Evolutionary conservation across 2,329 filamentous ascomycete species (phyloP).

Genomic region (Myriosclerotinia curreyana): DNA sequence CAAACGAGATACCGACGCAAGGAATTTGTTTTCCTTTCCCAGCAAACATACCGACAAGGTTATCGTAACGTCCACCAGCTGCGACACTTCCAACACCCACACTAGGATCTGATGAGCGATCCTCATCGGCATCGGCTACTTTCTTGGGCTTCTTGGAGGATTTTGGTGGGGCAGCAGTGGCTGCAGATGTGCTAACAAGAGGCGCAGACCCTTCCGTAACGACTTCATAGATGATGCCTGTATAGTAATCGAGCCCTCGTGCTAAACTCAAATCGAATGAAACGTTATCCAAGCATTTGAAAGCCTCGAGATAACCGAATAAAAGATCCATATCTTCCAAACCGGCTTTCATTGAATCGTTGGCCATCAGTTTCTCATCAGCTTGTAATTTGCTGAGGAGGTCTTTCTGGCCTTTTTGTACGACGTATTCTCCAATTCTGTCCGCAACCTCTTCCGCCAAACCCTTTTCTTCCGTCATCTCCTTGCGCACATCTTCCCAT

Average conservation of each 20-base stretch:
- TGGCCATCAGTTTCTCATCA: constrained; percentile 66
- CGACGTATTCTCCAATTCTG: constrained; percentile 82
- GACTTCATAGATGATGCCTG: constrained; percentile 73
- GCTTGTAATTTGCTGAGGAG: constrained; percentile 67
- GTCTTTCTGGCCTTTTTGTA: constrained; percentile 70
- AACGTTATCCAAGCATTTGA: constrained; percentile 67
- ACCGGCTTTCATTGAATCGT: constrained; percentile 73
- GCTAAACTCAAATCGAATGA: constrained; percentile 90
- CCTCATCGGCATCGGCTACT: constrained; percentile 52
- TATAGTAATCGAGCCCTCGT: constrained; percentile 85
- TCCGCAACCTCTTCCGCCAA: constrained; percentile 74
- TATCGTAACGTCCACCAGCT: constrained; percentile 87
- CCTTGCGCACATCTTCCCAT: constrained; percentile 84
- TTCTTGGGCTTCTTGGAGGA: constrained; percentile 45
- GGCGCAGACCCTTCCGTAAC: constrained; percentile 64
- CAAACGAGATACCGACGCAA: constrained; percentile 90
- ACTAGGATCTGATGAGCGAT: constrained; percentile 74
- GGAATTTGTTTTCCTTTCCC: constrained; percentile 75
- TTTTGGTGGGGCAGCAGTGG: constrained; percentile 42
- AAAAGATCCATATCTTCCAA: constrained; percentile 77
- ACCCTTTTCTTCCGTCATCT: constrained; percentile 93
- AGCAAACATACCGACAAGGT: constrained; percentile 90
- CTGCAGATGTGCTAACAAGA: constrained; percentile 40
- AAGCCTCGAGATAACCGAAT: constrained; percentile 77
- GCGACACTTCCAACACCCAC: constrained; percentile 84